Evolutionary conservation across 371 early-diverging fungal genomes (phyloP), one percentile per base, ranked within the genome.

Genomic region (Mortierella sp.): DNA sequence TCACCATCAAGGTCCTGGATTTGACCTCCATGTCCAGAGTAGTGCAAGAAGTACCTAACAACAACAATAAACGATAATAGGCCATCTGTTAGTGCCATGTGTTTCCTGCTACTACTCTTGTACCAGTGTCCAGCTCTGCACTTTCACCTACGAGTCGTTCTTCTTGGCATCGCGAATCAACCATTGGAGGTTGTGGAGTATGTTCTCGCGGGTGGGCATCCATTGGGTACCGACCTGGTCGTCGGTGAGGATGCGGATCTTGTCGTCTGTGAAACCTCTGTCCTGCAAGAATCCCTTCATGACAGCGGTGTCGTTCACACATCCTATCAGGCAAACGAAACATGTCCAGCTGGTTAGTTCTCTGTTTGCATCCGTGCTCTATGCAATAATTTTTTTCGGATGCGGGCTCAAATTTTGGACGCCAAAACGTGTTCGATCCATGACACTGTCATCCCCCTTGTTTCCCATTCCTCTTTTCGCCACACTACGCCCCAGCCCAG

Each of bases 21-120:
- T 46, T 90, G 90, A n/a, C 85, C 88, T 38, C 96, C 96, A 86
- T 96, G 96, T n/a, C 96, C 96, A 72, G 92, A 92, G 82, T 91
- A 97, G 88, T 95, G 94, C 88, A 95, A 88, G 72, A 95, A 90
- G 83, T 90, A 82, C 27, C 83, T 84, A 49, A 16, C 24, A 24
- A 35, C 12, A 58, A 35, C 7, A n/a, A 35, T 12, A 73, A 14
- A 21, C 21, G 29, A 4, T 38, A 58, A 10, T 32, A 55, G 35
- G 24, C 11, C 12, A 11, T 24, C 0, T 14, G 24, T 32, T 27
- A 18, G 35, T 0, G 21, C 5, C 10, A 48, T 68, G 44, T 21
- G 29, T 29, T 14, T 10, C 38, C 27, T 51, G 49, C 12, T 4
- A 32, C 0, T 4, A 12, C 32, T 1, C 60, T 27, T 29, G 12